These are phyloP conservation scores for Xylaria sp. DNA, from an alignment of 2,329 filamentous ascomycete species.

Conservation along the genomic window DNA sequence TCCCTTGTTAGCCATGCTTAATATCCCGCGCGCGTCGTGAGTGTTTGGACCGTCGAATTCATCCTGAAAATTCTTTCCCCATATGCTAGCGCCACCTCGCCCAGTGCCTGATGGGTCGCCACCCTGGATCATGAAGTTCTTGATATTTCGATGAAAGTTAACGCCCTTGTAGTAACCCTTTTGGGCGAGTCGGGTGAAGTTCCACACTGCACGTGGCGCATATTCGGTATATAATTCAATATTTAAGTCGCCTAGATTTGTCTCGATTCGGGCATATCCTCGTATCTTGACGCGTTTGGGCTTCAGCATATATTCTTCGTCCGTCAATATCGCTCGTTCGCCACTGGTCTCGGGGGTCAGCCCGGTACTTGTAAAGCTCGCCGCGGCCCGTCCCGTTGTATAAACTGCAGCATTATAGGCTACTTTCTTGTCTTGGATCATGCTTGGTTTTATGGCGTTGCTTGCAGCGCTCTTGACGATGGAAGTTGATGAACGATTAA, in stretches of 20 bases:
- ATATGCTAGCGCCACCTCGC: slow-evolving; percentile 87
- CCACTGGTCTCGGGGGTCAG: slow-evolving; percentile 90
- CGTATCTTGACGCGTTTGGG: slow-evolving; percentile 88
- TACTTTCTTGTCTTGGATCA: slow-evolving; percentile 66
- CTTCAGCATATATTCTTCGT: slow-evolving; percentile 97
- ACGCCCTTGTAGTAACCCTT: slow-evolving; percentile 90
- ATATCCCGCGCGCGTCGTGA: slow-evolving; percentile 81
- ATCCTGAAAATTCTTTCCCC: slow-evolving; percentile 94
- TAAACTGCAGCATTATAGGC: slow-evolving; percentile 89
- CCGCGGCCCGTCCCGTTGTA: slow-evolving; percentile 90
- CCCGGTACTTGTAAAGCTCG: slow-evolving; percentile 94
- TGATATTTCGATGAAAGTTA: slow-evolving; percentile 91
- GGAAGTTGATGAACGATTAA: slow-evolving; percentile 63
- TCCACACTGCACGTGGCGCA: slow-evolving; percentile 95
- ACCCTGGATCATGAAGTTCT: slow-evolving; percentile 97
- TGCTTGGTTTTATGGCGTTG: slow-evolving; percentile 52
- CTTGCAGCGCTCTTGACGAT: slow-evolving; percentile 51
- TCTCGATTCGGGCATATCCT: slow-evolving; percentile 90
- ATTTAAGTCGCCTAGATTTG: slow-evolving; percentile 84
- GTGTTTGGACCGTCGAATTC: slow-evolving; percentile 89
- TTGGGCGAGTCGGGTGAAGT: slow-evolving; percentile 88
- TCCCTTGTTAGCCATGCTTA: slow-evolving; percentile 98
- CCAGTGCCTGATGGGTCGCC: slow-evolving; percentile 94
- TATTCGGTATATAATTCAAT: slow-evolving; percentile 91
- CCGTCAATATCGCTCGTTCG: slow-evolving; percentile 84